Evolutionary conservation across 73 alveolate genomes (phyloP).

Genomic region (Symbiodinium pilosum): DNA sequence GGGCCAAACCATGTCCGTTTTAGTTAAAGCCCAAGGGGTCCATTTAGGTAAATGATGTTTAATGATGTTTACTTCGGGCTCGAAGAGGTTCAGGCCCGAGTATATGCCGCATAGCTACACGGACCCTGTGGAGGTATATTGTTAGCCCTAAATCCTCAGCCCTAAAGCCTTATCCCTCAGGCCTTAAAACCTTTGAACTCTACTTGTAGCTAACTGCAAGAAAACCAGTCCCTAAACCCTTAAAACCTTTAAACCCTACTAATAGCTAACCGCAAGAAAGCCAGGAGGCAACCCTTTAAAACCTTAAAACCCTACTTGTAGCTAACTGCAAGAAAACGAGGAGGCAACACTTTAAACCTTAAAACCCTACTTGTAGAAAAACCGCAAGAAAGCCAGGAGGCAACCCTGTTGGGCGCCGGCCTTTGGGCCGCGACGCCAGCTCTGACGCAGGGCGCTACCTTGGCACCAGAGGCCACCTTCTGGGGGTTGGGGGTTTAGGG

Average conservation of each 20-base stretch:
- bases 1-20: too few relatives aligned
- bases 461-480: background rate
- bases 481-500: background rate
- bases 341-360: background rate
- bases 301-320: background rate
- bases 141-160: too few relatives aligned
- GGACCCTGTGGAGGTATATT: too few relatives aligned
- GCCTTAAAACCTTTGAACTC: too few relatives aligned
- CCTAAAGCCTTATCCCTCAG: too few relatives aligned
- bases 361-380: too few relatives aligned
- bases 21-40: too few relatives aligned
- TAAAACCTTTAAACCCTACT: background rate
- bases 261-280: background rate
- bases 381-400: background rate
- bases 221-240: background rate
- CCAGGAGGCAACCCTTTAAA: background rate
- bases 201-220: background rate
- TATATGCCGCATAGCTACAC: too few relatives aligned
- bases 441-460: constrained; percentile 10
- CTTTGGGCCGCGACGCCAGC: constrained; percentile 89
- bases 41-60: too few relatives aligned
- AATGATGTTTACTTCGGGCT: too few relatives aligned
- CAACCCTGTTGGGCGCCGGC: constrained; percentile 59
- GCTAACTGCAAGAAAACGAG: background rate
- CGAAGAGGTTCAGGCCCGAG: too few relatives aligned